phyloP scores from a whole-genome alignment of 768 basidiomycete species.

The Phylloporus sp. region DNA sequence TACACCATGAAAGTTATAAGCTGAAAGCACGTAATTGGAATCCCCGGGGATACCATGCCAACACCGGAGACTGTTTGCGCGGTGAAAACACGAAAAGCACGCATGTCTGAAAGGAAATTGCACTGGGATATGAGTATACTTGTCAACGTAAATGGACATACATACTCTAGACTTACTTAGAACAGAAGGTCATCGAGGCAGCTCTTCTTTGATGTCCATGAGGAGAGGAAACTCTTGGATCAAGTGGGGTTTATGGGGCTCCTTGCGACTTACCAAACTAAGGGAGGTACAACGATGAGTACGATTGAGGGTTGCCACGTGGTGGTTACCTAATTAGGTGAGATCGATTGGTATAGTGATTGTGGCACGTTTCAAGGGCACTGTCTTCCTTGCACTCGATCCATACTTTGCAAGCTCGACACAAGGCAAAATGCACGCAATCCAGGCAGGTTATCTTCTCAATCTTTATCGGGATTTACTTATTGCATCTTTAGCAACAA shows the following conservation, averaged over 20 bases:
- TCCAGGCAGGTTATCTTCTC: conserved; percentile 33
- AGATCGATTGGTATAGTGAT: conserved; percentile 33
- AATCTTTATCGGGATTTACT: background rate
- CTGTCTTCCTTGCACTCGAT: conserved; percentile 17
- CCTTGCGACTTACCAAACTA: no score
- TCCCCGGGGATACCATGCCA: no score
- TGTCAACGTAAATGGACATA: no score
- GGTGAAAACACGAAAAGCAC: no score
- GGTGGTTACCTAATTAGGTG: conserved; percentile 29
- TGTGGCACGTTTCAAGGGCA: conserved; percentile 21
- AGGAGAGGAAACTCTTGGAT: no score
- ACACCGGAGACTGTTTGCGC: no score
- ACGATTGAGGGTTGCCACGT: conserved; percentile 12
- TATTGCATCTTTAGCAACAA: conserved; percentile 58
- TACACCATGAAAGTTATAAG: no score
- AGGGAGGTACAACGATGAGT: no score
- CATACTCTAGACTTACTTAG: background rate
- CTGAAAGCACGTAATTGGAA: no score
- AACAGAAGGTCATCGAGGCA: background rate
- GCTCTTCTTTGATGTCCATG: background rate
- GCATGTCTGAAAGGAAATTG: no score
- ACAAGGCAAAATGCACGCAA: conserved; percentile 40
- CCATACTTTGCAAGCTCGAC: conserved; percentile 5
- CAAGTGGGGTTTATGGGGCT: no score
- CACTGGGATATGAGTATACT: no score